Evolutionary conservation across 202 grass and related monocot species (phyloP).

Genomic region (Schoenoplectus triqueter): DNA sequence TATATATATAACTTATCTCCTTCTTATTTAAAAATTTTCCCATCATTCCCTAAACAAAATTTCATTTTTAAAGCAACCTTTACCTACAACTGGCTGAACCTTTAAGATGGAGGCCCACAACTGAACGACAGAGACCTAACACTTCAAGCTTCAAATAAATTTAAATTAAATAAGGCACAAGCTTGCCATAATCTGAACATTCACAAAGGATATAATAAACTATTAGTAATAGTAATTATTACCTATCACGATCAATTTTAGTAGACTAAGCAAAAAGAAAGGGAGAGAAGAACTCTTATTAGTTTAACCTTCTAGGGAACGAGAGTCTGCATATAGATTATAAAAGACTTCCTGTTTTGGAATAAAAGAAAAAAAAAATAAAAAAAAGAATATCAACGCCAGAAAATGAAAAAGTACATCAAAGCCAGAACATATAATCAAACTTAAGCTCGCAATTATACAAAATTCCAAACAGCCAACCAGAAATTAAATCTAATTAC

Average conservation of each 20-base stretch:
- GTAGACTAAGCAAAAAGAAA: neutral
- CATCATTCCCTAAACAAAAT: constrained; percentile 14
- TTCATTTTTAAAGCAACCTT: constrained; percentile 29
- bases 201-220: neutral
- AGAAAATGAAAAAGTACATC: neutral
- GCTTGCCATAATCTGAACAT: constrained; percentile 17
- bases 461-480: neutral
- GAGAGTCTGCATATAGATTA: neutral
- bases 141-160: constrained; percentile 32
- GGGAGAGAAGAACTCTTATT: neutral
- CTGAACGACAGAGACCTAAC: neutral
- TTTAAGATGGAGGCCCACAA: constrained; percentile 26
- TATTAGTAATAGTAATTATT: constrained; percentile 25
- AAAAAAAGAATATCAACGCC: neutral
- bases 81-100: constrained; percentile 34
- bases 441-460: neutral
- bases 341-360: neutral
- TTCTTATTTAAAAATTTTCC: neutral
- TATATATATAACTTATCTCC: neutral
- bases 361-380: neutral
- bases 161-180: neutral
- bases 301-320: constrained; percentile 13
- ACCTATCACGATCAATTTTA: constrained; percentile 24
- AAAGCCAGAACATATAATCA: constrained; percentile 5
- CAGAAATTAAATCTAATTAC: neutral